Percentiles rank a stretch among this genome's conserved stretches.
These are phyloP conservation scores for Erigeron philadelphicus DNA, from an alignment of 140 eudicot species.

Conservation along the genomic window DNA sequence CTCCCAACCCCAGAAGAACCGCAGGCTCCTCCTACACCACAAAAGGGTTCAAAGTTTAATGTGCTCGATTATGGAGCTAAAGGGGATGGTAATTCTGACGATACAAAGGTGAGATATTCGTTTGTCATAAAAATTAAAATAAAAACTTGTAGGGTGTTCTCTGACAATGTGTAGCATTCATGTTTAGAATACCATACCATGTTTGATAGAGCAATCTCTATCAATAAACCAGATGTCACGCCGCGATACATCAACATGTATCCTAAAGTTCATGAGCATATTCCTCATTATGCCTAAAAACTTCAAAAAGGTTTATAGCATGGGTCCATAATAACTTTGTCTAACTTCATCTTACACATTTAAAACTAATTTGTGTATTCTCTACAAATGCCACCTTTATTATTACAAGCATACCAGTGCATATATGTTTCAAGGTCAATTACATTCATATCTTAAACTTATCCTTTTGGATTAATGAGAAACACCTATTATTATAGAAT, in stretches of 20 bases:
- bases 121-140: not conserved
- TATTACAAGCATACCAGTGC: not conserved
- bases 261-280: not conserved
- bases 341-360: not conserved
- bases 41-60: conserved; percentile 38
- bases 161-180: conserved; percentile 7
- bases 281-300: not conserved
- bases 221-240: not conserved
- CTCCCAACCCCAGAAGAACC: conserved; percentile 37
- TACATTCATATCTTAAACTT: too few species aligned
- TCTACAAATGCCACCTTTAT: not conserved
- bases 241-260: not conserved
- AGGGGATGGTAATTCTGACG: conserved; percentile 80
- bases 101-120: conserved; percentile 61
- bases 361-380: not conserved
- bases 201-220: not conserved
- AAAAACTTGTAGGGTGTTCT: not conserved
- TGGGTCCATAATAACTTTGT: not conserved
- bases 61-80: conserved; percentile 81
- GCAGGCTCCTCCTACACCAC: conserved; percentile 31
- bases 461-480: too few species aligned
- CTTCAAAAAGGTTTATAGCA: not conserved
- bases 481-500: too few species aligned
- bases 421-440: not conserved
- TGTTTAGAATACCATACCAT: conserved; percentile 9